Percentiles rank a stretch among this genome's conserved stretches.
phyloP scores from a whole-genome alignment of 2,329 filamentous ascomycete genomes.

The Sporothrix mexicana region DNA sequence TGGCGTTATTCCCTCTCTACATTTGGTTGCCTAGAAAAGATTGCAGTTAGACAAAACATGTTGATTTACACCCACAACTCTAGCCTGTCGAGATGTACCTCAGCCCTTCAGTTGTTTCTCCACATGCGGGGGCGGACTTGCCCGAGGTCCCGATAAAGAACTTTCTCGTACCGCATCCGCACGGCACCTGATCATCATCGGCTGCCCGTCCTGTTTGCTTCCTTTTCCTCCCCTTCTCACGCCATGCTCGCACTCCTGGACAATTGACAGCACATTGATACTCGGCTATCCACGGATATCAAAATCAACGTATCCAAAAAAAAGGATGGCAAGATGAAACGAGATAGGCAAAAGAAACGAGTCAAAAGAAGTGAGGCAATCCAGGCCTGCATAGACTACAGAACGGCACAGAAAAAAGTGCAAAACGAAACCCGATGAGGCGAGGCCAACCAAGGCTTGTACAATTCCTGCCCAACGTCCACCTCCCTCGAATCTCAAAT shows the following conservation, averaged over 20 bases:
- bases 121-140: background rate
- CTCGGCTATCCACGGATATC: slow-evolving; percentile 12
- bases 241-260: background rate
- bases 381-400: background rate
- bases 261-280: background rate
- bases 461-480: slow-evolving; percentile 8
- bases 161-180: slow-evolving; percentile 2
- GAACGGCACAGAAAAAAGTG: background rate
- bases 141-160: background rate
- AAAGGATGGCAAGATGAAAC: background rate
- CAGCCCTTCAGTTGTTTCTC: background rate
- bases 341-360: background rate
- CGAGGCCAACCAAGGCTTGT: background rate
- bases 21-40: background rate
- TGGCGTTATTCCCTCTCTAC: background rate
- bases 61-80: background rate
- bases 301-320: background rate
- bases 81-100: no score
- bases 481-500: no score
- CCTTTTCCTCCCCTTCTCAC: background rate
- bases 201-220: no score
- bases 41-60: background rate
- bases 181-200: background rate
- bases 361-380: background rate
- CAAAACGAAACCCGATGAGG: background rate